Evolutionary conservation across 805 yeast species (phyloP), one percentile per base, ranked within the genome.

Genomic region (Starmerella tilneyi): DNA sequence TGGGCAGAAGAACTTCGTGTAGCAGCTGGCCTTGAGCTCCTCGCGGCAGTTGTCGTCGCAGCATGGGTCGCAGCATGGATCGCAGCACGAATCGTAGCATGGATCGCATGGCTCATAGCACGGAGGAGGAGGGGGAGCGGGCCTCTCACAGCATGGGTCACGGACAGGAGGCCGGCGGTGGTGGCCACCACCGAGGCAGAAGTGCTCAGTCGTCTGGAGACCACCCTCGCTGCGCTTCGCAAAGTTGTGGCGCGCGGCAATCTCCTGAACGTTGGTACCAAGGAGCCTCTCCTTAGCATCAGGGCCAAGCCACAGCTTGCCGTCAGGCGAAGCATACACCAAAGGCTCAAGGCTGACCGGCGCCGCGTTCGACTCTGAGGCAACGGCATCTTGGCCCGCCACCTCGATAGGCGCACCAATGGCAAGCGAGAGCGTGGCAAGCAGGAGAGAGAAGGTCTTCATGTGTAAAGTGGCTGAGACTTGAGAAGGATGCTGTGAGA

Each of bases 1-100:
- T n/a, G 51, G 51, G 49, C 49, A 48, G 49, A 45, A 37, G 47
- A 46, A 45, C 35, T 45, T 45, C 8, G 49, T 22, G 43, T 33
- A 45, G 46, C 51, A 48, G 19, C 47, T 33, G 3, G 42, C 49
- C 28, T 30, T 39, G 16, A 41, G 46, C 32, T 44, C 53, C 21
- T 27, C 47, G 22, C 31, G 8, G 43, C 45, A 43, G 37, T 13
- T 6, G 27, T 36, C 34, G 42, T 32, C 24, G 19, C n/a, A n/a
- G 23, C 22, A 29, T 23, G 8, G 11, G 27, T 11, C 27, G 27
- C 27, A 24, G 27, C 27, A 9, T 8, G 34, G 20, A 28, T 24
- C 32, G 20, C 46, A 43, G 32, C 42, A 29, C 15, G 41, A 29
- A n/a, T 20, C 46, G 37, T 26, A 12, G 43, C 44, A 45, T 9